Conservation (phyloP, 2,329 filamentous ascomycete genomes). For the Rhynchosporium graminicola region DNA sequence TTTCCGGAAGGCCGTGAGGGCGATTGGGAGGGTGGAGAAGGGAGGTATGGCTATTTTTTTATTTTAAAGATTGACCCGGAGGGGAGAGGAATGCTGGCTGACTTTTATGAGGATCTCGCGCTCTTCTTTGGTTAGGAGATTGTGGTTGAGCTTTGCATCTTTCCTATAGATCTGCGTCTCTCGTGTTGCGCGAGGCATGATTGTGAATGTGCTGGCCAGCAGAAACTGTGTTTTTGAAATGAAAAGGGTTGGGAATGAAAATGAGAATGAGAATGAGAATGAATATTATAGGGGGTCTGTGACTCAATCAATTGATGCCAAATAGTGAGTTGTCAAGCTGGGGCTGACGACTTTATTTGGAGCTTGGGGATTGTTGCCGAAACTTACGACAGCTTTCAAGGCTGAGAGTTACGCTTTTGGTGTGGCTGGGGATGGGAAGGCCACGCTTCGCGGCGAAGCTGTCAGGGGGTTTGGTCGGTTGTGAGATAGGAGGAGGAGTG, state of each 20-base stretch:
- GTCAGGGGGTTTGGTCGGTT: no score
- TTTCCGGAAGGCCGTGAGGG: slow-evolving; percentile 31
- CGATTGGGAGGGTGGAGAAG: slow-evolving; percentile 33
- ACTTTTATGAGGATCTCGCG: slow-evolving; percentile 50
- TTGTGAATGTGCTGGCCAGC: not conserved
- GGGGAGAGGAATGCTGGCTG: slow-evolving; percentile 20
- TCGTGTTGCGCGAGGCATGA: slow-evolving; percentile 35
- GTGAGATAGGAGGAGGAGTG: no score
- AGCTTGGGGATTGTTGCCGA: no score
- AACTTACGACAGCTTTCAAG: no score
- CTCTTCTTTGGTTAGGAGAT: slow-evolving; percentile 46
- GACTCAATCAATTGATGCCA: no score
- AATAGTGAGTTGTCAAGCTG: no score
- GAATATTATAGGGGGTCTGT: no score
- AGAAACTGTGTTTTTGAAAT: not conserved
- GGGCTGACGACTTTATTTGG: no score
- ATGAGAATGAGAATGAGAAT: not conserved
- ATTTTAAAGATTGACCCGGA: not conserved
- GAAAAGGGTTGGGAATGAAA: not conserved
- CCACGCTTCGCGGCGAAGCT: no score
- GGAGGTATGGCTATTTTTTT: slow-evolving; percentile 40
- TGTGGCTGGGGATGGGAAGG: no score
- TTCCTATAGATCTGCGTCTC: slow-evolving; percentile 48
- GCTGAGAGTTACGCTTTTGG: no score
- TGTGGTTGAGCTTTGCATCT: slow-evolving; percentile 48